A percentile compares a stretch with the other conserved stretches of the same genome.
These are phyloP conservation scores for Ogataea thermomethanolica DNA, from an alignment of 805 yeast species.

Conservation along the genomic window DNA sequence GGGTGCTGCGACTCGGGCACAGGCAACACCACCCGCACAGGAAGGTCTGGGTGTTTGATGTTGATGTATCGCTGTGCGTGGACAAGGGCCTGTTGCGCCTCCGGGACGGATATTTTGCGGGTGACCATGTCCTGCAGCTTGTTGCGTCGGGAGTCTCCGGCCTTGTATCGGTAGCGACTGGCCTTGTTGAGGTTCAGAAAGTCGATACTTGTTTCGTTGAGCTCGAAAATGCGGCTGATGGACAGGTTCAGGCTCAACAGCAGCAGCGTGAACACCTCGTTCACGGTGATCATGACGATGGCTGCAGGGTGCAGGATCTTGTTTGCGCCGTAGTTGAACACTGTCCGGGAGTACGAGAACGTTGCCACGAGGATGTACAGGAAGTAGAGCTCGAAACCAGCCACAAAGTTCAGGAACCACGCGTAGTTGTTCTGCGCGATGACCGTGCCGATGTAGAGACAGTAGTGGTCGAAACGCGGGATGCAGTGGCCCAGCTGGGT, in stretches of 20 bases:
- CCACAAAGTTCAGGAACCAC: constrained; percentile 51
- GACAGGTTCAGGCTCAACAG: constrained; percentile 39
- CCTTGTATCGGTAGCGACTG: constrained; percentile 6
- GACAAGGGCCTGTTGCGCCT: constrained; percentile 8
- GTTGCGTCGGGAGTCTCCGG: background rate
- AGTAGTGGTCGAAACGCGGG: constrained; percentile 78
- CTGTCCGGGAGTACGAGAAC: constrained; percentile 32
- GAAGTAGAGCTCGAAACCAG: constrained; percentile 37
- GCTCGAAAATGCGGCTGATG: constrained; percentile 38
- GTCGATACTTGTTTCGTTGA: constrained; percentile 55
- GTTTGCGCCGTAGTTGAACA: constrained; percentile 24
- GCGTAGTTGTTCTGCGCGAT: constrained; percentile 68
- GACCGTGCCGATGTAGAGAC: constrained; percentile 70
- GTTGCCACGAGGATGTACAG: constrained; percentile 39
- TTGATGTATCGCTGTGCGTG: constrained; percentile 41
- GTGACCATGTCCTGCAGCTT: constrained; percentile 21
- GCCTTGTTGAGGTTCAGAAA: constrained; percentile 27
- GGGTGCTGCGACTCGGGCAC: constrained; percentile 33
- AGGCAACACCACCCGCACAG: constrained; percentile 37
- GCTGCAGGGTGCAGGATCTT: constrained; percentile 23
- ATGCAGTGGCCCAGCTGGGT: constrained; percentile 53
- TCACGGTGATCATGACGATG: constrained; percentile 37
- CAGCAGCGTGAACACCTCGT: constrained; percentile 46
- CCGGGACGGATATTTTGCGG: background rate
- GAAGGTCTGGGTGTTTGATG: constrained; percentile 33